Percentiles rank a stretch among this genome's conserved stretches.
phyloP scores from a whole-genome alignment of 176 grass and related monocot species.

The Aegilops bicornis region DNA sequence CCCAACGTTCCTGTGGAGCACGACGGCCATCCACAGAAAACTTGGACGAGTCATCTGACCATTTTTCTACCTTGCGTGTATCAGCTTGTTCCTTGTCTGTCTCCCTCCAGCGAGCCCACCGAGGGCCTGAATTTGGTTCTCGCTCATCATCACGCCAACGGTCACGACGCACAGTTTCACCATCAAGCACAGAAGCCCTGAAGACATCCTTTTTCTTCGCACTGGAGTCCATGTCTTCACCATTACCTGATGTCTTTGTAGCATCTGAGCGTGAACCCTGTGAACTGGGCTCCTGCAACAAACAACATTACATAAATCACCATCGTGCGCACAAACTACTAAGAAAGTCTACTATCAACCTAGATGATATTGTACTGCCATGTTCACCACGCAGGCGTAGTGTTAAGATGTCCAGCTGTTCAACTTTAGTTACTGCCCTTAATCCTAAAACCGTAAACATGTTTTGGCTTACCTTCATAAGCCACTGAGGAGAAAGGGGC shows the following conservation, averaged over 20 bases:
- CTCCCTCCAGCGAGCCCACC: conserved; percentile 75
- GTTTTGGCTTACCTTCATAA: conserved; percentile 79
- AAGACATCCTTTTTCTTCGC: conserved; percentile 68
- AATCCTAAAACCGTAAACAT: conserved; percentile 19
- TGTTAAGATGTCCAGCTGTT: not conserved
- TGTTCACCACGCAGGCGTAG: not conserved
- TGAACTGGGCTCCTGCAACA: conserved; percentile 58
- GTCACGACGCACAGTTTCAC: conserved; percentile 61
- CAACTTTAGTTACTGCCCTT: conserved; percentile 9
- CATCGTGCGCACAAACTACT: not conserved
- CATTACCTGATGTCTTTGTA: conserved; percentile 43
- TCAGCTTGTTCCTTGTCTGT: conserved; percentile 76
- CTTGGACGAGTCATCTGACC: conserved; percentile 66
- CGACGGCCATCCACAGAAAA: conserved; percentile 62
- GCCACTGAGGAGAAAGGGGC: conserved; percentile 99
- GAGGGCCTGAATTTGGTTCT: conserved; percentile 71
- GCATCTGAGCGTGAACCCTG: conserved; percentile 51
- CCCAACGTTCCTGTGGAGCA: conserved; percentile 56
- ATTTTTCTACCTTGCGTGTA: conserved; percentile 54
- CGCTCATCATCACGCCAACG: conserved; percentile 98
- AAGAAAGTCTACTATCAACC: conserved; percentile 15
- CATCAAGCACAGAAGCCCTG: conserved; percentile 63
- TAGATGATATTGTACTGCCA: not conserved
- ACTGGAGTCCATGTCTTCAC: conserved; percentile 46
- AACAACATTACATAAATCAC: not conserved